Base-by-base conservation (phyloP, 148 eudicot species). In the Spergularia bocconei region DNA sequence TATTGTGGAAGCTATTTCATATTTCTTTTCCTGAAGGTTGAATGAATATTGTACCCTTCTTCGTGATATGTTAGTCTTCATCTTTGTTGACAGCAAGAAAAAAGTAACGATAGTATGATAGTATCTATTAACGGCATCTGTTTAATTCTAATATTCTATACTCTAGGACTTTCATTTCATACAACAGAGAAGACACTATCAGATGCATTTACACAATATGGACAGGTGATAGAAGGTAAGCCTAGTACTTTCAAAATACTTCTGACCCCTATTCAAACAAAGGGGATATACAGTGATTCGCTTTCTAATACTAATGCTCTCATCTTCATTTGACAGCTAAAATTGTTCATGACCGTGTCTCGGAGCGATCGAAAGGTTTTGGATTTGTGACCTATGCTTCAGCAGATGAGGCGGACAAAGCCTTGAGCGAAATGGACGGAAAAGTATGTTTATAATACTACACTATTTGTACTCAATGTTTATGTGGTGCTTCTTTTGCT, bases 371-470 rank as follows among this genome's bases (percentile, higher is more conserved):
- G 66, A 93, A 89, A 84, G 98, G 98, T 59, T 93, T 87, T 76
- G 98, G 98, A 75, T 93, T 93, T 67, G 90, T 93, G 48, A 93
- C 98, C 20, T 93, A 81, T 67, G 96, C 93, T 71, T 90, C 90
- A 23, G 85, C 79, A 76, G 96, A 87, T 75, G 96, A 89, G 83
- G 98, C 96, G 16, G 81, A 87, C 69, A 86, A 83, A 78, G 97
- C 97, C 73, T 61, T 83, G 59, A 63, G 66, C 57, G 88, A 86
- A 75, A 88, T 92, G 96, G 82, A 89, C 66, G 98, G 98, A 77
- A 87, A 86, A 82, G 98, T 90, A 73, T 21, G 84, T 61, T 41
- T 44, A 19, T 63, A 58, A 2, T n/a, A n/a, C 3, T n/a, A n/a
- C 59, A 17, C 20, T 14, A 6, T 7, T 11, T 16, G 25, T 56